Evolutionary conservation across 345 rosid species (phyloP), one percentile per base, ranked within the genome.

Genomic region (Noccaea caerulescens): DNA sequence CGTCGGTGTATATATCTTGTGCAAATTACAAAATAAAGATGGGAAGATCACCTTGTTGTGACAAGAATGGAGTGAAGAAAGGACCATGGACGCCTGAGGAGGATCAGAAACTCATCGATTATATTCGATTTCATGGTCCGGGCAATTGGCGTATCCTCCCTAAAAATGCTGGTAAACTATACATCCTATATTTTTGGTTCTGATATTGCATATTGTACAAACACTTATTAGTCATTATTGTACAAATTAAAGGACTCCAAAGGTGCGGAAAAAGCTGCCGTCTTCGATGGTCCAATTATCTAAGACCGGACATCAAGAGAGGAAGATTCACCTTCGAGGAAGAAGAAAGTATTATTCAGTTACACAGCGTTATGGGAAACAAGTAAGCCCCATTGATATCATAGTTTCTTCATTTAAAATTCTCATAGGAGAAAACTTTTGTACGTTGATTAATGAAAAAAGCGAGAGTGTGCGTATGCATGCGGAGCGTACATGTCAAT

Each of bases 181-280:
- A 50, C 12, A 2, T 68, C 7, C 30, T 3, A 27, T 38, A 20
- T 8, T 2, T 50, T 30, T 23, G 4, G 2, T 44, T 61, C 23
- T 20, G 23, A 27, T 27, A 27, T 27, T 27, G 3, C 30, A 27
- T 27, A 57, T 18, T 72, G 66, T 43, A 39, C 67, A 27, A 10
- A 67, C 71, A 8, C 27, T 51, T 38, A 64, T 66, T 33, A 38
- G 9, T 38, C 7, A 13, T 66, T 66, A 38, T 57, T n/a, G 10
- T 55, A 37, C 18, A 10, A 58, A 67, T 37, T 68, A 57, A 42
- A 93, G 98, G 93, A 49, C 95, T 94, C 27, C 85, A 89, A 77
- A 84, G 99, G 73, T 94, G 99, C 37, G 99, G 99, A 30, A 94
- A 94, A 85, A 94, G 99, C 50, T 94, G 99, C 32, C 96, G 99